Base-by-base conservation (phyloP, 345 rosid species). In the Clarkia xantiana region DNA sequence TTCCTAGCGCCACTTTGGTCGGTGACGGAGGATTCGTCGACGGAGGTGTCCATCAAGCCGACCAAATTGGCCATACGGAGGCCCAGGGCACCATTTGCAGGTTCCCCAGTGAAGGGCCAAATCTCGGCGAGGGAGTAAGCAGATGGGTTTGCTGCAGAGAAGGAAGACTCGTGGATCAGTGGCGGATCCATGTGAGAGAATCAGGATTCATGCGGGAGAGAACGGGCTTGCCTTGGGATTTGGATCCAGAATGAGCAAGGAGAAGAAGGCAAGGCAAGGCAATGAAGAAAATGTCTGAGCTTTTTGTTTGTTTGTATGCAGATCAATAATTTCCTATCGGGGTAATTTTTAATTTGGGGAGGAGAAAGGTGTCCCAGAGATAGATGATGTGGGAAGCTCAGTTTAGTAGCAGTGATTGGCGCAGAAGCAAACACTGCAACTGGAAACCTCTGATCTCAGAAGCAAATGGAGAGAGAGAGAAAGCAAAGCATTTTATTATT, bases 111-210 rank as follows among this genome's bases (percentile, higher is more conserved):
- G 54, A 74, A 73, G 43, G 81, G 79, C 98, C 94, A 91, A 82
- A 86, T 91, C 83, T 80, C 98, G 19, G 84, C 74, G 62, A 84
- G 68, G 65, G 72, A 73, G 71, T 79, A 86, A 59, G 95, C 78
- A 14, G 86, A 74, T 13, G 86, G 91, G 70, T 86, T 82, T 1
- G 93, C 93, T 14, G 86, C 73, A 15, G 94, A 80, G 74, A 88
- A 88, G 22, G 93, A 73, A 11, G 88, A 68, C 53, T 81, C 88
- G 58, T 71, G 81, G 60, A 81, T 61, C 42, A 86, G 69, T 15
- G 95, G 91, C 65, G 82, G 82, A 73, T 90, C 94, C 97, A 90
- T 90, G 40, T 29, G 36, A 29, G 9, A 29, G 7, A 10, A 29
- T 29, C 36, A 4, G 36, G 18, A 29, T 14, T 53, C 40, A 23